These are phyloP conservation scores for Pelargonium cotyledonis DNA, from an alignment of 441 rosid genomes.

Conservation along the genomic window DNA sequence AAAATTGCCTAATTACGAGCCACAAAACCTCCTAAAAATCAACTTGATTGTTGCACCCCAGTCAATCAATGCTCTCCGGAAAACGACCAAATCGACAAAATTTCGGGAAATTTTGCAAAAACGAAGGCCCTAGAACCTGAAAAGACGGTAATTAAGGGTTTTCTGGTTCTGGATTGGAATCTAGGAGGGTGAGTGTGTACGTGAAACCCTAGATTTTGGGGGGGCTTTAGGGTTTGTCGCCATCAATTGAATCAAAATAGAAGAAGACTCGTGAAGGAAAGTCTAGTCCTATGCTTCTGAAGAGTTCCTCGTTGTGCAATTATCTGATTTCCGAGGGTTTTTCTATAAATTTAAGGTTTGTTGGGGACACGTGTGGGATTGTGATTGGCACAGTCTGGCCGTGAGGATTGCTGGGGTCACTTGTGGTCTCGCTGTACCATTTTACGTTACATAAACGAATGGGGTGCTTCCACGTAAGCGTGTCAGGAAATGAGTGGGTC, in stretches of 20 bases:
- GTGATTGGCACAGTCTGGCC: not conserved
- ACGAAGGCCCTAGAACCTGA: not conserved
- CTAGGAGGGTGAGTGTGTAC: not conserved
- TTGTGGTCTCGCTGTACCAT: no score
- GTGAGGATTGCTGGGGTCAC: not conserved
- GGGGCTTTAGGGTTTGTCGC: constrained; percentile 1
- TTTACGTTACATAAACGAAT: no score
- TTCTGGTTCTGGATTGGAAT: not conserved
- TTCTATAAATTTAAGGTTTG: not conserved
- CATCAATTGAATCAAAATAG: not conserved
- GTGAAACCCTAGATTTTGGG: not conserved
- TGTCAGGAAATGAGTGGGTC: not conserved
- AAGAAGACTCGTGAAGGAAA: not conserved
- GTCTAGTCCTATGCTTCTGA: not conserved
- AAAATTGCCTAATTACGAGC: no score
- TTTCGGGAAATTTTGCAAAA: not conserved
- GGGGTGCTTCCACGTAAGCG: not conserved
- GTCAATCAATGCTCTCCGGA: constrained; percentile 2
- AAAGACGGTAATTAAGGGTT: not conserved
- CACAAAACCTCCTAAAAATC: no score
- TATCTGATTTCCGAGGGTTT: not conserved
- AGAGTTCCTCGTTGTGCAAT: not conserved
- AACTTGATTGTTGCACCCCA: not conserved
- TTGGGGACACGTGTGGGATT: not conserved
- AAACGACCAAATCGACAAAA: constrained; percentile 3